Percentiles rank a stretch among this genome's conserved stretches.
Evolutionary conservation across 177 flowering plant species (phyloP).

Genomic region (Vitis hybrid): DNA sequence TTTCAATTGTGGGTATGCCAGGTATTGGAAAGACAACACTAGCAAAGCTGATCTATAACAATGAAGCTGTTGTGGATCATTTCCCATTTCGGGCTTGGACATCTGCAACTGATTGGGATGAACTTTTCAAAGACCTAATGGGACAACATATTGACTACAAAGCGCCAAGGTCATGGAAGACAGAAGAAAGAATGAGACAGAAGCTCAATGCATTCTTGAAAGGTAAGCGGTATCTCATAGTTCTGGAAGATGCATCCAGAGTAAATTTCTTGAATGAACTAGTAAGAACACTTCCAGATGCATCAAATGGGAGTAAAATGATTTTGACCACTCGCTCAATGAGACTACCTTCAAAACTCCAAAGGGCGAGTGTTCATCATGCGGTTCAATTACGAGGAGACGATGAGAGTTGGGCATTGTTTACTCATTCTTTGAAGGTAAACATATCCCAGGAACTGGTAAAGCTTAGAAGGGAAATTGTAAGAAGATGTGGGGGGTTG

Average conservation of each 20-base stretch:
- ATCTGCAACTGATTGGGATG: background rate
- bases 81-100: constrained; percentile 2
- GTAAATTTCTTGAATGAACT: background rate
- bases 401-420: too few relatives aligned
- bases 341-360: background rate
- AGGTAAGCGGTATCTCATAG: constrained; percentile 5
- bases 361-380: background rate
- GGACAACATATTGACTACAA: background rate
- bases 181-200: background rate
- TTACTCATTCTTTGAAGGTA: too few relatives aligned
- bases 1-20: too few relatives aligned
- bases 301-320: constrained; percentile 2
- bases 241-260: background rate
- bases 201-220: background rate
- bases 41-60: too few relatives aligned
- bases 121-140: background rate
- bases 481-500: too few relatives aligned
- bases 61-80: background rate
- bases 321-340: background rate
- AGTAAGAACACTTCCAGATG: background rate
- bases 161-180: background rate
- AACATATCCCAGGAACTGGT: too few relatives aligned
- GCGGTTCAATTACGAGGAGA: background rate
- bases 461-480: too few relatives aligned
- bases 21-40: too few relatives aligned